Evolutionary conservation across 257 asterid species (phyloP), one percentile per base, ranked within the genome.

Genomic region (Nicotiana benthamiana): DNA sequence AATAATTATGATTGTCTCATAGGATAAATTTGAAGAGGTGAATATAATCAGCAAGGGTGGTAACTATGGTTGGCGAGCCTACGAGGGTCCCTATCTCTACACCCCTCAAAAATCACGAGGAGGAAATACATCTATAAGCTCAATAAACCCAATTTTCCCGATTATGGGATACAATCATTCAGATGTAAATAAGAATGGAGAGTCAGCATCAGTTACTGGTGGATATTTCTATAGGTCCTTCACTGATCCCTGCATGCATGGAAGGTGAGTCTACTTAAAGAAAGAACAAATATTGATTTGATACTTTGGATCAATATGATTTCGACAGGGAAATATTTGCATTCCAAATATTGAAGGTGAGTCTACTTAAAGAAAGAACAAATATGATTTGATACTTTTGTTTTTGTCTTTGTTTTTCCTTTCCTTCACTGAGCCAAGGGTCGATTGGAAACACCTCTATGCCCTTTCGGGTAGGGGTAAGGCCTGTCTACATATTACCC

Each of bases 91-190:
- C 56, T 70, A 68, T 26, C 59, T 15, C 11, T 88, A 57, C 76
- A 79, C 65, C 10, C 89, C 96, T 62, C 77, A 86, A 46, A 65
- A 60, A 6, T 59, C 92, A 2, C 82, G 89, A 0, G 88, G 90
- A 30, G 91, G 86, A 76, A 92, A 92, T 74, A 79, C 91, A 32
- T 93, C 99, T 9, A 63, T 43, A 4, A 79, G 51, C 20, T 79
- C 94, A 12, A 82, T 70, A 59, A 89, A 80, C 16, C 88, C 89
- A 2, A 91, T 93, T 56, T 91, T 89, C 86, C 99, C 99, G 13
- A 92, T 93, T 9, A 88, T 93, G 98, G 97, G 98, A 82, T 94
- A 94, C 80, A 90, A 88, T 28, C 98, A 94, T 86, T 86, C 96
- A n/a, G 92, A 89, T 20, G 94, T 93, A 17, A 90, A 93, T 86